Evolutionary conservation across 75 land plant genomes (phyloP).

Genomic region (Pinus tabuliformis): DNA sequence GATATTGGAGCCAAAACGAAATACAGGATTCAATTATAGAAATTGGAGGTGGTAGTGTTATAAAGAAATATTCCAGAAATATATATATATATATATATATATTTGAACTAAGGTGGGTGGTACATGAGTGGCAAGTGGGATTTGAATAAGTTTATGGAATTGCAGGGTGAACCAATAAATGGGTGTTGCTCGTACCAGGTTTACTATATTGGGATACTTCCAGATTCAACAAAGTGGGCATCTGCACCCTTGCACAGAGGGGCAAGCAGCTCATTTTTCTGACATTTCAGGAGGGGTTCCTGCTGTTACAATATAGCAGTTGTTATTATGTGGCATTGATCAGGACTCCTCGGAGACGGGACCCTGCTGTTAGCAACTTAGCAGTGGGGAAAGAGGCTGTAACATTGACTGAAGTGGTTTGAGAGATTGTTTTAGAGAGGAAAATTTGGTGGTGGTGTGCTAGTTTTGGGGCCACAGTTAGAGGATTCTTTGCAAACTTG

Average conservation of each 20-base stretch:
- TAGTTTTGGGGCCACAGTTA: not conserved
- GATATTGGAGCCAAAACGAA: too few relatives aligned
- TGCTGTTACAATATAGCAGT: not conserved
- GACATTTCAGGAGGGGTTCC: not conserved
- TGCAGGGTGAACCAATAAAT: not conserved
- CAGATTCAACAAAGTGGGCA: conserved; percentile 1
- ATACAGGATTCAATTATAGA: too few relatives aligned
- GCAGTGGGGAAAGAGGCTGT: not conserved
- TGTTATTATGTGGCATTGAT: not conserved
- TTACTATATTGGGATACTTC: not conserved
- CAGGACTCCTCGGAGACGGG: not conserved
- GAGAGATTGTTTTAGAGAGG: too few relatives aligned
- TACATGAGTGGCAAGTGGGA: too few relatives aligned
- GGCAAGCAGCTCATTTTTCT: not conserved
- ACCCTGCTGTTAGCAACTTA: not conserved
- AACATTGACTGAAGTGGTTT: too few relatives aligned
- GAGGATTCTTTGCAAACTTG: not conserved
- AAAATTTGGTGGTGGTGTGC: not conserved
- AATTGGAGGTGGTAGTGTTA: too few relatives aligned
- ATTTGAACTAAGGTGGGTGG: too few relatives aligned
- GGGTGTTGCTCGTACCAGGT: not conserved
- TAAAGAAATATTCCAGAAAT: too few relatives aligned
- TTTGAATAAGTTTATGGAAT: not conserved
- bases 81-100: too few relatives aligned
- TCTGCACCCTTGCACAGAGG: not conserved